phyloP scores from a whole-genome alignment of 164 flowering plant species.

The Dillenia suffruticosa region DNA sequence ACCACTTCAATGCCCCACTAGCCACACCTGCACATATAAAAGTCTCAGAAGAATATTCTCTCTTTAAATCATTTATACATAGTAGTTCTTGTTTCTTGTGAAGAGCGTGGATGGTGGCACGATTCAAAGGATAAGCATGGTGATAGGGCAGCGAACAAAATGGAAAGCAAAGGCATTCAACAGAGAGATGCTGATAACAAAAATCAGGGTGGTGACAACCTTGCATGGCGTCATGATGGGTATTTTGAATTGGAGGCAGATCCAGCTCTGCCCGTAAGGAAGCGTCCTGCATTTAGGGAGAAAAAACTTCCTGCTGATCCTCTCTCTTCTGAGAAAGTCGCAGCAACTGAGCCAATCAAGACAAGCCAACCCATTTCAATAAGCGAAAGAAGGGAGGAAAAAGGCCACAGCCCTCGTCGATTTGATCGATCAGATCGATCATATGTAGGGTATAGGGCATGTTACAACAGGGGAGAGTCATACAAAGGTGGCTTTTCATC shows the following conservation, averaged over 20 bases:
- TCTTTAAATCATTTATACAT: neutral
- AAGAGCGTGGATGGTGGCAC: slow-evolving; percentile 60
- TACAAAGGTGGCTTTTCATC: slow-evolving; percentile 28
- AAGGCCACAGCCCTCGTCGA: slow-evolving; percentile 27
- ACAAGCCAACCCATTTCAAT: slow-evolving; percentile 13
- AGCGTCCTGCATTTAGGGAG: slow-evolving; percentile 90
- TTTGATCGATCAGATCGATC: slow-evolving; percentile 39
- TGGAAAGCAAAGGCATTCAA: slow-evolving; percentile 15
- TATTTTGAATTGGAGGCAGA: slow-evolving; percentile 50
- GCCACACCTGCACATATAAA: too few relatives aligned
- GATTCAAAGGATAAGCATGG: slow-evolving; percentile 37
- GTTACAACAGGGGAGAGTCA: slow-evolving; percentile 25
- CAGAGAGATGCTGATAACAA: slow-evolving; percentile 39
- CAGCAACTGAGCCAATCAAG: slow-evolving; percentile 25
- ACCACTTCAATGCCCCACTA: too few relatives aligned
- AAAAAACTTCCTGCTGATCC: slow-evolving; percentile 46
- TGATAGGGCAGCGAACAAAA: slow-evolving; percentile 25
- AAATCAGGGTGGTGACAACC: slow-evolving; percentile 27
- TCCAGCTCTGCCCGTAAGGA: slow-evolving; percentile 46
- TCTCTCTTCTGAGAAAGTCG: slow-evolving; percentile 23
- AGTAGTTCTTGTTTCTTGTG: slow-evolving; percentile 4
- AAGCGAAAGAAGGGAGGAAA: slow-evolving; percentile 39
- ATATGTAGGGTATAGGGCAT: slow-evolving; percentile 23
- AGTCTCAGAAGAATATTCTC: neutral
- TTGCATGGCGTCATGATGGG: slow-evolving; percentile 70